phyloP scores from a whole-genome alignment of 768 basidiomycete genomes.

The Serendipita sp. region DNA sequence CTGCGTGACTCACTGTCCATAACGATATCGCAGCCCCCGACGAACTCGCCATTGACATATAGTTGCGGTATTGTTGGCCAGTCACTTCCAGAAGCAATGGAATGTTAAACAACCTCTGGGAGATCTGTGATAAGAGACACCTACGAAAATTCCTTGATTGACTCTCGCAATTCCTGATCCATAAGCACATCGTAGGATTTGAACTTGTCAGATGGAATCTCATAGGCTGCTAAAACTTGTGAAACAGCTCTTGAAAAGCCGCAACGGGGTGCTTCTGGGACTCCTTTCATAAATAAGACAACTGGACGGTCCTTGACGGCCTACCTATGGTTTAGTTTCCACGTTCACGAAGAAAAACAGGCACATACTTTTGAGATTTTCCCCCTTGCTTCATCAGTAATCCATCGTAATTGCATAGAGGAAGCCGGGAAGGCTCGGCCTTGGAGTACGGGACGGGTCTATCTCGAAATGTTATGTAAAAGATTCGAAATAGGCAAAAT shows the following conservation, averaged over 20 bases:
- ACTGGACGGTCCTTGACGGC: conserved; percentile 64
- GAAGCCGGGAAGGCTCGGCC: background rate
- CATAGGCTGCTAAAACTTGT: conserved; percentile 74
- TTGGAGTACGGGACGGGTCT: background rate
- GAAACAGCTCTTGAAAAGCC: conserved; percentile 92
- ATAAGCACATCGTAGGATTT: conserved; percentile 81
- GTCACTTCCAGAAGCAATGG: conserved; percentile 36
- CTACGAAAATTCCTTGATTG: conserved; percentile 94
- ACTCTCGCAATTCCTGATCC: conserved; percentile 63
- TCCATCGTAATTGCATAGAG: background rate
- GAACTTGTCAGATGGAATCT: conserved; percentile 64
- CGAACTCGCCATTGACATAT: conserved; percentile 86
- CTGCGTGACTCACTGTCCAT: conserved; percentile 51
- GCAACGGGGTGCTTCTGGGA: conserved; percentile 69
- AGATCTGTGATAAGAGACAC: conserved; percentile 19
- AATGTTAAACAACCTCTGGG: background rate
- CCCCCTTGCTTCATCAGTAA: background rate
- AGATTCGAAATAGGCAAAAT: background rate
- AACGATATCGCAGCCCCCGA: conserved; percentile 94
- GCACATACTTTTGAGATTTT: background rate
- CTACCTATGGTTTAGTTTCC: conserved; percentile 12
- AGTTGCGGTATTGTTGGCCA: conserved; percentile 98
- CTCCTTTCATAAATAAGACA: conserved; percentile 98
- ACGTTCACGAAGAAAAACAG: too few relatives aligned
- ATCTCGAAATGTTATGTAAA: background rate